These are phyloP conservation scores for Aphanoascus verrucosus DNA, from an alignment of 2,329 filamentous ascomycete genomes.

Conservation along the genomic window DNA sequence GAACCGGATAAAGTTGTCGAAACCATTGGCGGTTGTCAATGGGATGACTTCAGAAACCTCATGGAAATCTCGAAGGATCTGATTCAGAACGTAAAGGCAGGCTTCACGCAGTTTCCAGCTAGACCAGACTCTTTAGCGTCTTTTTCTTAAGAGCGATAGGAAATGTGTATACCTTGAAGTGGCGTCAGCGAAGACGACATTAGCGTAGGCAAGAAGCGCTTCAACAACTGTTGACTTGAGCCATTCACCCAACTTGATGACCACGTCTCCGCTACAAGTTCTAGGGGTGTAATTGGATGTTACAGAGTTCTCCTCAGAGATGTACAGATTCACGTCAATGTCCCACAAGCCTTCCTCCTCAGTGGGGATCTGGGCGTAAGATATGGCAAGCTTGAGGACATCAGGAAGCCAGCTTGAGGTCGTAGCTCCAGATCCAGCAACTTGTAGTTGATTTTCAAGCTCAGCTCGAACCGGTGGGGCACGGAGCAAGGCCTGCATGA, in stretches of 20 bases:
- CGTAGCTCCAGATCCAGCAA: slow-evolving; percentile 48
- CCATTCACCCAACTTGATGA: slow-evolving; percentile 91
- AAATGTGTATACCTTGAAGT: slow-evolving; percentile 28
- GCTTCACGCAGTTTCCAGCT: slow-evolving; percentile 65
- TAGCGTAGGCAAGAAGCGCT: slow-evolving; percentile 66
- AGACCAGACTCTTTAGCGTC: slow-evolving; percentile 19
- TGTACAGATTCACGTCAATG: slow-evolving; percentile 87
- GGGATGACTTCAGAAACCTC: slow-evolving; percentile 65
- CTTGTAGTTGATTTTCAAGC: slow-evolving; percentile 65
- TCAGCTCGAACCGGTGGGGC: slow-evolving; percentile 81
- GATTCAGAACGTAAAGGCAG: slow-evolving; percentile 72
- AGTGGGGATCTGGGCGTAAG: slow-evolving; percentile 77
- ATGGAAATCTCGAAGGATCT: slow-evolving; percentile 70
- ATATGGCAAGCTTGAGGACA: slow-evolving; percentile 72
- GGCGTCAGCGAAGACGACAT: slow-evolving; percentile 53
- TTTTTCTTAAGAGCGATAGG: slow-evolving; percentile 6
- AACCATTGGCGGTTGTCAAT: slow-evolving; percentile 57
- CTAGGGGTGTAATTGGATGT: slow-evolving; percentile 93
- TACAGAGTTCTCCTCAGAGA: slow-evolving; percentile 88
- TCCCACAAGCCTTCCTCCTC: slow-evolving; percentile 96
- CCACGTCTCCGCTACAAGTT: slow-evolving; percentile 80
- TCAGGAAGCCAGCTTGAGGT: slow-evolving; percentile 73
- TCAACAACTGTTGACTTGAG: slow-evolving; percentile 64
- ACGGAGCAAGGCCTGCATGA: slow-evolving; percentile 81
- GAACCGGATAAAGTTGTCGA: slow-evolving; percentile 69